Base-by-base conservation (phyloP, 805 yeast genomes). In the Myxozyma melibiosi region DNA sequence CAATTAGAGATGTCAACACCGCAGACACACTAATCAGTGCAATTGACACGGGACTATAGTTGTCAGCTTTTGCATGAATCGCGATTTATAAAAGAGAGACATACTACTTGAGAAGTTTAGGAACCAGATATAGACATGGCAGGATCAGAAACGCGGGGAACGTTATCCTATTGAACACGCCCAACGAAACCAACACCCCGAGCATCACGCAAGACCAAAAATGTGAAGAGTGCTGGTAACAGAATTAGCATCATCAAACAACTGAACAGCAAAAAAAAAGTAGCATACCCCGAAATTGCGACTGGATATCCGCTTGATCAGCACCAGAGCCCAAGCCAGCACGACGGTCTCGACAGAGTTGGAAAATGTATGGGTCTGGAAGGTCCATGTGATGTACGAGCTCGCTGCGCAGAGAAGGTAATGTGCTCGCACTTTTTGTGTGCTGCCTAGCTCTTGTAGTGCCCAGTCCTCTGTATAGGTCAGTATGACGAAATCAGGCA, bases 311-410 rank as follows among this genome's bases (percentile, higher is more conserved):
- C 62, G 62, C 63, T 73, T 65, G 38, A 86, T 76, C 30, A 84
- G 69, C 57, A 78, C 80, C 5, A 87, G 66, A 14, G 77, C 68
- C 63, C 80, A 68, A 20, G 85, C 64, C 8, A 86, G 73, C 40
- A 86, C 43, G 13, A 76, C 61, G 0, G 79, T 73, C 52, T 94
- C 99, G 1, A 88, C 67, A 22, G 90, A 81, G 68, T 94, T 94
- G n/a, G 96, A 88, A 66, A 94, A 88, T 0, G 95, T 84, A 68
- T 90, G 97, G 0, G 88, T 77, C 68, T 94, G 98, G 66, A 84
- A 84, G 0, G 85, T 82, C 75, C 89, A 77, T 0, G 96, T 84
- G 31, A 90, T 78, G 67, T 88, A 92, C 1, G 85, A 81, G 0
- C 82, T 76, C 31, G 76, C 73, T n/a, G 78, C 73, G 42, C 79